Evolutionary conservation across 202 grass and related monocot genomes (phyloP).

Genomic region (Panicum virgatum): DNA sequence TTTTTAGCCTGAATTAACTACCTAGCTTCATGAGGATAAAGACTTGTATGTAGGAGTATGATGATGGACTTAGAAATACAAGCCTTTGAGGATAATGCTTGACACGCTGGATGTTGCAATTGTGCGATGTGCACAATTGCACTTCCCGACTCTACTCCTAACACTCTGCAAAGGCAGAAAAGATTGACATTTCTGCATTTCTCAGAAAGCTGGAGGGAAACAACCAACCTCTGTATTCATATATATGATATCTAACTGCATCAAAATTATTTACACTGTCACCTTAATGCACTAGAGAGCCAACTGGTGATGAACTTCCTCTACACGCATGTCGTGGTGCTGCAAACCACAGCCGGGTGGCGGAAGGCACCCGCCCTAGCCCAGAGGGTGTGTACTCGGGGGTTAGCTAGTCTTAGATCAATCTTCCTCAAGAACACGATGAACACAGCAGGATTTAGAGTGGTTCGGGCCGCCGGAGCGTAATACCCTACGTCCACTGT

Average conservation of each 20-base stretch:
- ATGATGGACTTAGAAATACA: background rate
- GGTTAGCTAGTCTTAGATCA: too few relatives aligned
- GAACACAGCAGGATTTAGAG: too few relatives aligned
- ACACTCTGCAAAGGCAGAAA: background rate
- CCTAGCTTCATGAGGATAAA: background rate
- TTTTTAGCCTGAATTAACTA: background rate
- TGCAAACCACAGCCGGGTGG: too few relatives aligned
- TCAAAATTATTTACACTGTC: background rate
- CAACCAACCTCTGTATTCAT: background rate
- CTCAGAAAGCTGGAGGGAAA: background rate
- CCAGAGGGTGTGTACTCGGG: too few relatives aligned
- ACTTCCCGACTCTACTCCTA: background rate
- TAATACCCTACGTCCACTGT: too few relatives aligned
- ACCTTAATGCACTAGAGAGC: background rate
- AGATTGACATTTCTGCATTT: background rate
- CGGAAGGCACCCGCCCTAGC: too few relatives aligned
- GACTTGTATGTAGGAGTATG: background rate
- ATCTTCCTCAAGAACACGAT: too few relatives aligned
- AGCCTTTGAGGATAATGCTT: background rate
- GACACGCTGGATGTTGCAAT: background rate
- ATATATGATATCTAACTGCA: background rate
- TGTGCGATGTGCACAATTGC: constrained; percentile 12
- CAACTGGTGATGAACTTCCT: background rate
- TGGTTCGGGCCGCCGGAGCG: too few relatives aligned
- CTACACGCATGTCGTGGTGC: background rate